Base-by-base conservation (phyloP, 495 filamentous ascomycete genomes). In the Lasiosphaeria ovina region DNA sequence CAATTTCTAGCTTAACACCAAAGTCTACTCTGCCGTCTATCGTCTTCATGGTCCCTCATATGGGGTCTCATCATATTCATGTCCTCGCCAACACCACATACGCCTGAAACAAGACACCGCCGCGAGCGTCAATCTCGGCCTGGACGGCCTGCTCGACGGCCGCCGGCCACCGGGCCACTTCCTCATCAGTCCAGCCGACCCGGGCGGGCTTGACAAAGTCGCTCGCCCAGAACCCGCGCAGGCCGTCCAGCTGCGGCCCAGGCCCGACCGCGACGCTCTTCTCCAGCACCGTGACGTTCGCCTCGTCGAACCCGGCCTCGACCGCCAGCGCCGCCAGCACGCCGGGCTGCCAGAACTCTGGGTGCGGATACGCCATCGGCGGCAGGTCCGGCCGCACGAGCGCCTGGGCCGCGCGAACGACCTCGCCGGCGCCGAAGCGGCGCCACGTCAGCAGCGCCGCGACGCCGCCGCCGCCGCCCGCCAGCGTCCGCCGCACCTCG, bases 371-470 rank as follows among this genome's bases (percentile, higher is more conserved):
- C 51, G 54, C 59, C 65, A 69, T 71, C 24, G 63, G 65, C 33
- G 63, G 63, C 34, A 71, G 55, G 50, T 71, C 69, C 8, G 69
- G 66, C 59, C 65, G 62, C 40, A 69, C 66, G 31, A 64, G 60
- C 55, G 59, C 59, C 55, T 69, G 66, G 12, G 66, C 61, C 0
- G 62, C 71, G 33, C 71, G 67, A 2, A 71, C 57, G 42, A 71
- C 61, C n/a, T 57, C 59, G 53, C 63, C 58, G 7, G 62, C 61
- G 7, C 63, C 75, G 35, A 66, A 65, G 33, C 63, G 45, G 47
- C 71, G 73, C 72, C 69, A 78, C 14, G 66, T 66, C 16, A 71
- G 76, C 0, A 77, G 38, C 2, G 72, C 61, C 1, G 74, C 72
- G 2, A 72, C 57, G 36, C 74, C 74, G 44, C 50, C 50, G 1